phyloP scores from a whole-genome alignment of 164 flowering plant species.

The Chimonanthus salicifolius region DNA sequence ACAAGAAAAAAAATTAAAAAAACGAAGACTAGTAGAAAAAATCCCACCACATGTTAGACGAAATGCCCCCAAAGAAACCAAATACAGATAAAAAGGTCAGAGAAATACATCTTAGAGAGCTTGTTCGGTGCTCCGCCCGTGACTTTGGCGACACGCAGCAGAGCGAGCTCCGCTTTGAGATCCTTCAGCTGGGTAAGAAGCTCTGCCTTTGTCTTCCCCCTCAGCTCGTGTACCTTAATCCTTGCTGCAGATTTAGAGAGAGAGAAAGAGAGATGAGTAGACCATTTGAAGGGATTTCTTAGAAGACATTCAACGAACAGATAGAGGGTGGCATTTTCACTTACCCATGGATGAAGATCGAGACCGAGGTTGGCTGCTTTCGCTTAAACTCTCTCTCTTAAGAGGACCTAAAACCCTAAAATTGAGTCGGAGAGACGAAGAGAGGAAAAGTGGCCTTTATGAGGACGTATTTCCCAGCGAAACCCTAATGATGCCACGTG shows the following conservation, averaged over 20 bases:
- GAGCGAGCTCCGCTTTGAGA: conserved; percentile 64
- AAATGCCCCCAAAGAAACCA: not conserved
- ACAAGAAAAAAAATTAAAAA: not conserved
- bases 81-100: not conserved
- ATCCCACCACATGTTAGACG: not conserved
- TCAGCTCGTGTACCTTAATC: conserved; percentile 21
- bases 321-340: not conserved
- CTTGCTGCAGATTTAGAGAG: conserved; percentile 9
- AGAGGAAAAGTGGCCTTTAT: too few species aligned
- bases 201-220: conserved; percentile 15
- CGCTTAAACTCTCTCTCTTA: too few species aligned
- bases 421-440: too few species aligned
- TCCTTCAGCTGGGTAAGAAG: conserved; percentile 55
- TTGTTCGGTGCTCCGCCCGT: conserved; percentile 78
- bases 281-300: not conserved
- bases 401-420: too few species aligned
- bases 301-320: not conserved
- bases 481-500: too few species aligned
- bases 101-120: conserved; percentile 66
- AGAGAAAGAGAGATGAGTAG: not conserved
- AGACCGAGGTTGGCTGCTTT: too few species aligned
- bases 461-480: too few species aligned
- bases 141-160: conserved; percentile 76
- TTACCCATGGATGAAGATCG: conserved; percentile 4
- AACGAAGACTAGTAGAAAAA: not conserved